These are phyloP conservation scores for Coccomyxa sp. DNA, from an alignment of 139 green algal species.

Conservation along the genomic window DNA sequence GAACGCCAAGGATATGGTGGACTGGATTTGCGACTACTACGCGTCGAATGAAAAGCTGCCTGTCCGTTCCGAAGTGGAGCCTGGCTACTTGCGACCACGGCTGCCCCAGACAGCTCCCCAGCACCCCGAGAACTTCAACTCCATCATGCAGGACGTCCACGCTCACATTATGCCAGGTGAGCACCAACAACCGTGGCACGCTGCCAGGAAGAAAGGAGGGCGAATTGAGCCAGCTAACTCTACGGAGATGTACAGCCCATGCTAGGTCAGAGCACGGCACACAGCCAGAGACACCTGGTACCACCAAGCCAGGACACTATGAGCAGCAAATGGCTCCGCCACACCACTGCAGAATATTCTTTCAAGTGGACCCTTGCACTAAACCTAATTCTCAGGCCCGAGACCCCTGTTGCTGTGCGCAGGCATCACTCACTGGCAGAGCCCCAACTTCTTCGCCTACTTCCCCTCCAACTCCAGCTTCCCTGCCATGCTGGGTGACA, in stretches of 20 bases:
- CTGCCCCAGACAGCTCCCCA: conserved; percentile 52
- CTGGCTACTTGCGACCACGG: conserved; percentile 51
- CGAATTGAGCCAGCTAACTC: too few species aligned
- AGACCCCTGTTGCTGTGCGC: neutral
- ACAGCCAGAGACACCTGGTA: too few species aligned
- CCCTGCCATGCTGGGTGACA: conserved; percentile 69
- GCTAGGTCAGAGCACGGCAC: too few species aligned
- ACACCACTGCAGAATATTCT: too few species aligned
- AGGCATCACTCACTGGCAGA: conserved; percentile 82
- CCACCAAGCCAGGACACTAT: too few species aligned
- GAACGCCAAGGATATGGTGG: conserved; percentile 55
- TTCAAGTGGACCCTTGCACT: neutral
- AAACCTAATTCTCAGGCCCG: neutral
- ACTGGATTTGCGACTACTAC: conserved; percentile 66
- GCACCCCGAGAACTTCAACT: conserved; percentile 40
- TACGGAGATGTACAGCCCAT: too few species aligned
- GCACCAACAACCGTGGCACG: neutral
- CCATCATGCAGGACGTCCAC: conserved; percentile 61
- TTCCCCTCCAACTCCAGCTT: conserved; percentile 62
- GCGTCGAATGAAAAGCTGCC: conserved; percentile 13
- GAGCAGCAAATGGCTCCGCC: too few species aligned
- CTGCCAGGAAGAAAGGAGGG: too few species aligned
- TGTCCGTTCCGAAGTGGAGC: conserved; percentile 48
- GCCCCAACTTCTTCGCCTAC: conserved; percentile 77
- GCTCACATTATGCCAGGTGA: conserved; percentile 62